A percentile compares a stretch with the other conserved stretches of the same genome.
Conservation (phyloP, 1,284 basidiomycete species). For the Puccinia sorghi region DNA sequence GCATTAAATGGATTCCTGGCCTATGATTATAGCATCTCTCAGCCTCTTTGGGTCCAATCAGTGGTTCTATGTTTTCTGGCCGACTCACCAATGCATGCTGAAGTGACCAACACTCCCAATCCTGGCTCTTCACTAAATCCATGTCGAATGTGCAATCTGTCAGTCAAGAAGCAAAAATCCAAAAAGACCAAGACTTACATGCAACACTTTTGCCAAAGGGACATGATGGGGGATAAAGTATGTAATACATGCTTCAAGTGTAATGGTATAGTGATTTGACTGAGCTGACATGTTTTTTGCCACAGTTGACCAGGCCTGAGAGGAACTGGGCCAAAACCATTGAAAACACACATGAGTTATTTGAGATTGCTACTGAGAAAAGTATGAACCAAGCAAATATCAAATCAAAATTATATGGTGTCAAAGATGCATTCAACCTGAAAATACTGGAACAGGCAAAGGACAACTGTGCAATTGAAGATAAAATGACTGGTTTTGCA, state of each 20-base stretch:
- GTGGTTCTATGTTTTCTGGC: background rate
- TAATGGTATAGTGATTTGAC: too few species aligned
- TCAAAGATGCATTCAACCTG: background rate
- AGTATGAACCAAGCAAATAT: too few species aligned
- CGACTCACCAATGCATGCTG: conserved; percentile 12
- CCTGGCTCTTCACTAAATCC: background rate
- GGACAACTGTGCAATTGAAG: background rate
- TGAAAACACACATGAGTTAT: background rate
- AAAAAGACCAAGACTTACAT: background rate
- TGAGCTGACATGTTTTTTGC: too few species aligned
- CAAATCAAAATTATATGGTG: background rate
- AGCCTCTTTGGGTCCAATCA: background rate
- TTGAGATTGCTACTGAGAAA: background rate
- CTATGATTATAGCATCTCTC: too few species aligned
- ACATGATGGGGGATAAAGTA: background rate
- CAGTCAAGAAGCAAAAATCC: background rate
- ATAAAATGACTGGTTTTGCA: too few species aligned
- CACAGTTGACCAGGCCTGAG: background rate
- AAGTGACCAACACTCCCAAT: background rate
- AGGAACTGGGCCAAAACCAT: background rate
- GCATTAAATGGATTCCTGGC: background rate
- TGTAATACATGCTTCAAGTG: too few species aligned
- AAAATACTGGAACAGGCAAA: background rate
- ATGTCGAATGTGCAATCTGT: background rate
- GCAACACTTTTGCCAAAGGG: background rate